These are phyloP conservation scores for Xerocomus nothofagi DNA, from an alignment of 1,284 basidiomycete genomes.

Conservation along the genomic window DNA sequence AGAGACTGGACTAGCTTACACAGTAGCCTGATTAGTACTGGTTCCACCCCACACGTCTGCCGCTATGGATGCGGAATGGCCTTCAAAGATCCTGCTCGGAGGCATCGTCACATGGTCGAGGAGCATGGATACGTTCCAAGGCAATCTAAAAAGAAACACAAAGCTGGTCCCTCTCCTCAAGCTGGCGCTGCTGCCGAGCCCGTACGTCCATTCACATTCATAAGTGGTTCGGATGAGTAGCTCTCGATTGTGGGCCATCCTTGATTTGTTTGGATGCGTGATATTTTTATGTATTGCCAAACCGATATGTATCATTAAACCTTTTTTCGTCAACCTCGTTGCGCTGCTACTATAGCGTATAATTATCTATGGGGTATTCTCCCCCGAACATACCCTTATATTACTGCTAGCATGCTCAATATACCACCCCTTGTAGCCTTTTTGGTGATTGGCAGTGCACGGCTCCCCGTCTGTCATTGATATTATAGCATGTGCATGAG, in stretches of 20 bases:
- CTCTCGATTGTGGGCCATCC: constrained; percentile 4
- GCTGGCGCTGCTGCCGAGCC: constrained; percentile 29
- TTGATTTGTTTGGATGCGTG: constrained; percentile 9
- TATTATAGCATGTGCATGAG: neutral
- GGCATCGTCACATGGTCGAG: constrained; percentile 58
- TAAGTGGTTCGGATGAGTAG: constrained; percentile 30
- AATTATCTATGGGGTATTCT: constrained; percentile 20
- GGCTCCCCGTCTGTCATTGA: neutral
- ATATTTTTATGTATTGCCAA: constrained; percentile 28
- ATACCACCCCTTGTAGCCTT: constrained; percentile 26
- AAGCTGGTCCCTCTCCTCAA: constrained; percentile 28
- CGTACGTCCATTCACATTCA: constrained; percentile 38
- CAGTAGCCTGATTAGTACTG: constrained; percentile 42
- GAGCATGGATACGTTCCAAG: constrained; percentile 52
- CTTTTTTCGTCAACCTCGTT: constrained; percentile 7
- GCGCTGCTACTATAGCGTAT: constrained; percentile 13
- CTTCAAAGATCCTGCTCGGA: constrained; percentile 64
- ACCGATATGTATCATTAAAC: constrained; percentile 32
- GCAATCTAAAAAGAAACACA: constrained; percentile 46
- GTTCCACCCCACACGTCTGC: constrained; percentile 55
- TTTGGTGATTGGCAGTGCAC: neutral
- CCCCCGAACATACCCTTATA: constrained; percentile 14
- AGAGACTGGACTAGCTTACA: constrained; percentile 13
- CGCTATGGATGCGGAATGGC: constrained; percentile 48
- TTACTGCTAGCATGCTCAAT: constrained; percentile 18